These are phyloP conservation scores for Vitis hybrid DNA, from an alignment of 177 flowering plant species.

Conservation along the genomic window DNA sequence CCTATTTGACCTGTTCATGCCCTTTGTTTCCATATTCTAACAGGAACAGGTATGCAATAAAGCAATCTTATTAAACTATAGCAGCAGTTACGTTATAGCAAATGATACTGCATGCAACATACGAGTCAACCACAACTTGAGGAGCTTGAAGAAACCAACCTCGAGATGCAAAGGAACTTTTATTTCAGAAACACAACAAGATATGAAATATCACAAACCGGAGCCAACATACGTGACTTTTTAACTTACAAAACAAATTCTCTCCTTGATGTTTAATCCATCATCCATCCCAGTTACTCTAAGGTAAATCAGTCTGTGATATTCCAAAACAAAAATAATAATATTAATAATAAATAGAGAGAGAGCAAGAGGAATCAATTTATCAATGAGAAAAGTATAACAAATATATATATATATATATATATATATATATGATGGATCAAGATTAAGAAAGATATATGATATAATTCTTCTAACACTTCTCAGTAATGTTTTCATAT, in stretches of 20 bases:
- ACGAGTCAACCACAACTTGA: too few species aligned
- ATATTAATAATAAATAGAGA: background rate
- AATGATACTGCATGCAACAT: too few species aligned
- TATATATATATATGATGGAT: too few species aligned
- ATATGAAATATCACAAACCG: background rate
- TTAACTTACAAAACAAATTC: slow-evolving; percentile 76
- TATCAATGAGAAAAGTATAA: background rate
- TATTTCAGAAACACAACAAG: background rate
- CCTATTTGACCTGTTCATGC: too few species aligned
- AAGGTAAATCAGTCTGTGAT: slow-evolving; percentile 79
- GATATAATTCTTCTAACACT: too few species aligned
- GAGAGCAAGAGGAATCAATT: background rate
- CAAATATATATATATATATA: too few species aligned
- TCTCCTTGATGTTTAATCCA: slow-evolving; percentile 83
- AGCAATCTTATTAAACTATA: too few species aligned
- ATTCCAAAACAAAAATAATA: slow-evolving; percentile 8
- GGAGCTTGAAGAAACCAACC: background rate
- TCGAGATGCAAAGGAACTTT: background rate
- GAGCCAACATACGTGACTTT: background rate
- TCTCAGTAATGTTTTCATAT: too few species aligned
- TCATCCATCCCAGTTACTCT: slow-evolving; percentile 94
- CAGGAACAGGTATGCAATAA: too few species aligned
- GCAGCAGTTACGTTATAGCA: too few species aligned
- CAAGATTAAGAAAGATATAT: too few species aligned
- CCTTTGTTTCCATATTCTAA: too few species aligned